phyloP scores from a whole-genome alignment of 305 asterid species.

The Stenogyne calaminthoides region DNA sequence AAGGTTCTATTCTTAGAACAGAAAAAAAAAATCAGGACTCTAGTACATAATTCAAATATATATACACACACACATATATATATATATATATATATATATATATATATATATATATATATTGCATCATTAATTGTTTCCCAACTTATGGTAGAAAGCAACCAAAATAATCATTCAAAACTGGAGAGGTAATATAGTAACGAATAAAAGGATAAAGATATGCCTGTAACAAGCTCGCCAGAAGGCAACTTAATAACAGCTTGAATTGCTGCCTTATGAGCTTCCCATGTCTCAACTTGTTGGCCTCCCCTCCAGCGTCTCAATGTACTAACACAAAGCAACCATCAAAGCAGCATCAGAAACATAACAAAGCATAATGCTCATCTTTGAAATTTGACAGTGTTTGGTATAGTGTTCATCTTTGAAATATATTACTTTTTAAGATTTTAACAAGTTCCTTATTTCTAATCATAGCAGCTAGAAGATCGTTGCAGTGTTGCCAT shows the following conservation, averaged over 20 bases:
- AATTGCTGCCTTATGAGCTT: conserved; percentile 80
- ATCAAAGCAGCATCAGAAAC: conserved; percentile 27
- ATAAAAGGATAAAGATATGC: conserved; percentile 35
- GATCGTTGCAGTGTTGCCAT: neutral
- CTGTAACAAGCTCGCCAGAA: conserved; percentile 94
- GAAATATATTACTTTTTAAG: neutral
- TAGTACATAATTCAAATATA: neutral
- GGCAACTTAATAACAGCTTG: conserved; percentile 85
- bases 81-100: no score
- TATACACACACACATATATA: no score
- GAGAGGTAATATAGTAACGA: conserved; percentile 12
- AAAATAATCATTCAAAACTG: neutral
- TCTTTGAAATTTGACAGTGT: neutral
- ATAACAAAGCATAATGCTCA: neutral
- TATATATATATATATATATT: neutral
- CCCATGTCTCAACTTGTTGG: conserved; percentile 74
- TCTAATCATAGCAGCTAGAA: neutral
- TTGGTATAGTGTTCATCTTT: neutral
- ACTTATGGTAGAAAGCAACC: conserved; percentile 7
- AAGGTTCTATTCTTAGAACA: neutral
- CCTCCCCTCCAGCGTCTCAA: conserved; percentile 92
- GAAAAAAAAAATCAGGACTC: neutral
- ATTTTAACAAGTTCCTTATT: neutral
- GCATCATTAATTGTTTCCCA: neutral
- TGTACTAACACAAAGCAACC: conserved; percentile 50